phyloP scores from a whole-genome alignment of 305 asterid species.

The Ajuga reptans region DNA sequence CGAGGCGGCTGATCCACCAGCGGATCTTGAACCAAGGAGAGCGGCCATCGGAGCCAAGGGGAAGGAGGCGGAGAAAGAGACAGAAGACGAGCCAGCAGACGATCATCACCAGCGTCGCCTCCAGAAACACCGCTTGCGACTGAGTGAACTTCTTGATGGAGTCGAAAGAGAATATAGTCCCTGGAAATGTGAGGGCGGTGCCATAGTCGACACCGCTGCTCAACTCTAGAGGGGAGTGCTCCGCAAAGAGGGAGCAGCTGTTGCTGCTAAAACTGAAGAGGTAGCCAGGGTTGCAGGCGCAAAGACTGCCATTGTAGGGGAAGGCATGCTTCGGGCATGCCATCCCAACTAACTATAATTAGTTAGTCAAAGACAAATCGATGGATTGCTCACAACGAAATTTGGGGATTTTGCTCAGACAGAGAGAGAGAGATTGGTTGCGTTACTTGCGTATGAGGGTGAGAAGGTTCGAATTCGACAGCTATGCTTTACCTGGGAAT shows the following conservation, averaged over 20 bases:
- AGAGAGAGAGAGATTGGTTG: neutral
- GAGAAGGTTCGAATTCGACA: neutral
- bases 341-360: conserved; percentile 19
- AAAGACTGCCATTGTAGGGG: conserved; percentile 44
- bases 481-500: neutral
- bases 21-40: conserved; percentile 68
- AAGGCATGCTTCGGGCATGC: conserved; percentile 60
- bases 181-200: conserved; percentile 48
- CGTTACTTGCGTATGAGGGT: neutral
- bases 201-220: conserved; percentile 63
- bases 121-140: conserved; percentile 89
- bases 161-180: conserved; percentile 61
- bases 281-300: conserved; percentile 81
- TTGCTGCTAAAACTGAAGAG: conserved; percentile 30
- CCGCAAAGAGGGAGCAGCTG: conserved; percentile 47
- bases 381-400: neutral
- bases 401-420: neutral
- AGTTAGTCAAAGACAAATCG: neutral
- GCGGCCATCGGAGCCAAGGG: conserved; percentile 56
- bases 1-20: conserved; percentile 94
- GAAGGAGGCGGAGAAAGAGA: conserved; percentile 47
- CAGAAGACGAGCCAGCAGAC: conserved; percentile 68
- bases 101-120: conserved; percentile 63
- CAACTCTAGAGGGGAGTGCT: conserved; percentile 27
- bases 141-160: conserved; percentile 71